Evolutionary conservation across 2,329 filamentous ascomycete species (phyloP).

Genomic region (Decorospora gaudefroyi): DNA sequence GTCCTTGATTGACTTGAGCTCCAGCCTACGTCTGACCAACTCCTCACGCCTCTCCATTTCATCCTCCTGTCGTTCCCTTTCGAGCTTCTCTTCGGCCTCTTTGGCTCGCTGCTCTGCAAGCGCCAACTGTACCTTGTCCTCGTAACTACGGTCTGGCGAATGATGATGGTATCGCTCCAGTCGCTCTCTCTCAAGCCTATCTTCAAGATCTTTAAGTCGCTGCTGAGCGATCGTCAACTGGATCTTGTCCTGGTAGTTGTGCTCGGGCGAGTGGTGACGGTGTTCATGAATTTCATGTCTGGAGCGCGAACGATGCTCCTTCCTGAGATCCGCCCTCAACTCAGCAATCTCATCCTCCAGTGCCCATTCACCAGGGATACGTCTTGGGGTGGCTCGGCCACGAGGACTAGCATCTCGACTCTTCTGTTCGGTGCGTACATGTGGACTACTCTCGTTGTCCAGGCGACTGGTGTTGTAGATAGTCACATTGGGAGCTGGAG

Average conservation of each 20-base stretch:
- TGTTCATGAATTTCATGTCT: conserved; percentile 30
- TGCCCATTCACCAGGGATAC: conserved; percentile 43
- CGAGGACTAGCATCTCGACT: conserved; percentile 31
- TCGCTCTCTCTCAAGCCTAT: conserved; percentile 38
- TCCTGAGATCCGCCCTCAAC: conserved; percentile 33
- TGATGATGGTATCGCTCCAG: conserved; percentile 5
- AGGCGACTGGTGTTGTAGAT: conserved; percentile 53
- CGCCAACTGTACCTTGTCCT: conserved; percentile 42
- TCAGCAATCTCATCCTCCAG: conserved; percentile 46
- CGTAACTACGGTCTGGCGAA: conserved; percentile 16
- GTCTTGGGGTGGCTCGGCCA: conserved; percentile 30
- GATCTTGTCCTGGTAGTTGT: conserved; percentile 28
- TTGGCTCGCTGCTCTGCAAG: conserved; percentile 43
- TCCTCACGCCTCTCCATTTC: conserved; percentile 47
- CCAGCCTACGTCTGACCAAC: conserved; percentile 39
- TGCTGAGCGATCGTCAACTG: conserved; percentile 45
- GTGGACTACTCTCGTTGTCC: conserved; percentile 43
- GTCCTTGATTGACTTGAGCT: conserved; percentile 47
- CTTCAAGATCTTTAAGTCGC: conserved; percentile 44
- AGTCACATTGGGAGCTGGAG: conserved; percentile 52
- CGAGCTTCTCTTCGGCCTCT: conserved; percentile 44
- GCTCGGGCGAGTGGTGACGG: conserved; percentile 22
- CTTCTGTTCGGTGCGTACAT: conserved; percentile 42
- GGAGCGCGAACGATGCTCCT: conserved; percentile 33
- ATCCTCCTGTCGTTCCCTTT: conserved; percentile 43